phyloP scores from a whole-genome alignment of 2,329 filamentous ascomycete genomes.

The Aureobasidium sp. region DNA sequence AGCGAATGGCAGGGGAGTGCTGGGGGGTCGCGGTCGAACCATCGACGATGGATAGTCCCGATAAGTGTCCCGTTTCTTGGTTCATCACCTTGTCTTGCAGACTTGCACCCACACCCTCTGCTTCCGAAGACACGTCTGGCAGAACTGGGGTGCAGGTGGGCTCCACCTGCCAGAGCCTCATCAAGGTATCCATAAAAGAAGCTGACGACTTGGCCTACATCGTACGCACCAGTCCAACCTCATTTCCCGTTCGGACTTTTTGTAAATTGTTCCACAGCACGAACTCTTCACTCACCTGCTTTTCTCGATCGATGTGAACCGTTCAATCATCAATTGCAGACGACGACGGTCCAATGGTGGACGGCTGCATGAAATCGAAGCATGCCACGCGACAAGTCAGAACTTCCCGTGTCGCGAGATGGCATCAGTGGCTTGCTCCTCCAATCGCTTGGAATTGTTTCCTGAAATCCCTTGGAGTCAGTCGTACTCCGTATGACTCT shows the following conservation, averaged over 20 bases:
- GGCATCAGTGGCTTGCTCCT: slow-evolving; percentile 10
- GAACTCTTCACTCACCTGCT: background rate
- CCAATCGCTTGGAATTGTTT: background rate
- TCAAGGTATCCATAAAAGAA: background rate
- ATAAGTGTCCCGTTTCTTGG: slow-evolving; percentile 4
- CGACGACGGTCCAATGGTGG: background rate
- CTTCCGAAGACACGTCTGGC: background rate
- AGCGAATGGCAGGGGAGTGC: background rate
- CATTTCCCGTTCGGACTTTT: slow-evolving; percentile 12
- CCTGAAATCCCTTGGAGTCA: background rate
- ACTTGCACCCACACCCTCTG: slow-evolving; percentile 1
- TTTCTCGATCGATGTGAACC: slow-evolving; percentile 8
- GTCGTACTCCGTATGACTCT: background rate
- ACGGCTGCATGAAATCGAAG: slow-evolving; percentile 9
- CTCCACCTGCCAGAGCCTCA: slow-evolving; percentile 5
- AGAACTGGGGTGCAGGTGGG: slow-evolving; percentile 6
- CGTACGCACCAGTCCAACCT: background rate
- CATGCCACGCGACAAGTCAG: slow-evolving; percentile 12
- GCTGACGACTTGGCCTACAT: background rate
- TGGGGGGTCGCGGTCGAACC: background rate
- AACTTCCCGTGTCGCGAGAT: slow-evolving; percentile 6
- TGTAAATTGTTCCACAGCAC: slow-evolving; percentile 3
- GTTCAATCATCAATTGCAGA: slow-evolving; percentile 3
- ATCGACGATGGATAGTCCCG: slow-evolving; percentile 3
- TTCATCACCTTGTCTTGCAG: slow-evolving; percentile 6